Conservation (phyloP, 139 green algal species). For the Coccomyxa sp. region DNA sequence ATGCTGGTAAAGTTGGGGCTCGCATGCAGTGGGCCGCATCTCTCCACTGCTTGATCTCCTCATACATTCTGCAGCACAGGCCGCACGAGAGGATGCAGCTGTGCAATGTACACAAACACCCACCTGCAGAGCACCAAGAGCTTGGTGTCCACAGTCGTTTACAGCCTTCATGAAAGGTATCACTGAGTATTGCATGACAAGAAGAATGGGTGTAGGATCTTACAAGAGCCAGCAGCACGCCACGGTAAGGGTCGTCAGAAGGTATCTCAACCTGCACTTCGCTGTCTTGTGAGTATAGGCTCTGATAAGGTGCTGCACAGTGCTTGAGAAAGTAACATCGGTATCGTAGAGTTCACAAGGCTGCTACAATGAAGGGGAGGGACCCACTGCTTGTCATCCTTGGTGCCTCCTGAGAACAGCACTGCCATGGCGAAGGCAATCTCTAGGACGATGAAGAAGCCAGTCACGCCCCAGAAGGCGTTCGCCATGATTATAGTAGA, state of each 20-base stretch:
- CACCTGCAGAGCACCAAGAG: slow-evolving; percentile 35
- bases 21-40: no score
- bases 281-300: no score
- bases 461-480: slow-evolving; percentile 3
- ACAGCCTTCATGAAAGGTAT: no score
- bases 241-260: slow-evolving; percentile 38
- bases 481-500: neutral
- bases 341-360: neutral
- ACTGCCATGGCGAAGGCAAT: slow-evolving; percentile 6
- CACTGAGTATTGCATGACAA: neutral
- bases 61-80: slow-evolving; percentile 38
- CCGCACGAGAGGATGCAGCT: slow-evolving; percentile 68
- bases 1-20: no score
- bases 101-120: slow-evolving; percentile 73
- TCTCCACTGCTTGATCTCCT: no score
- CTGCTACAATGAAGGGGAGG: neutral
- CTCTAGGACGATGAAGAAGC: slow-evolving; percentile 13
- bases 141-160: neutral
- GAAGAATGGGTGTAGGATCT: neutral
- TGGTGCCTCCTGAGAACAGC: slow-evolving; percentile 10
- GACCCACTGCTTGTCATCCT: slow-evolving; percentile 5
- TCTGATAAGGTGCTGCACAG: no score
- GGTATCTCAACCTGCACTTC: slow-evolving; percentile 40
- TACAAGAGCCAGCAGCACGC: slow-evolving; percentile 60
- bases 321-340: neutral